phyloP scores from a whole-genome alignment of 257 asterid species.

The Scutellaria barbata region DNA sequence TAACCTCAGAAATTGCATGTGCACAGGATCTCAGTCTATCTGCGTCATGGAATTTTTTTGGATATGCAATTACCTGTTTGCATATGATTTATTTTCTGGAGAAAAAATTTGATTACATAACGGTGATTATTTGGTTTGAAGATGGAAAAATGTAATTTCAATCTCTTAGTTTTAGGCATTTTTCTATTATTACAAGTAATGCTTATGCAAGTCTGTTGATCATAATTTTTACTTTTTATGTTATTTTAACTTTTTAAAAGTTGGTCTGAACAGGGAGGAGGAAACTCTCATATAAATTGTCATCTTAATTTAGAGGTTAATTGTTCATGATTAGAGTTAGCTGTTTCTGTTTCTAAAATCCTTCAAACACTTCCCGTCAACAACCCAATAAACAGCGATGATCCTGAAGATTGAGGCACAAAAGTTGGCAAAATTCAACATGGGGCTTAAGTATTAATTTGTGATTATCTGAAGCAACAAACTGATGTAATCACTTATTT shows the following conservation, averaged over 20 bases:
- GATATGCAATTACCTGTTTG: background rate
- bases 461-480: constrained; percentile 1
- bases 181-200: constrained; percentile 9
- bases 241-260: background rate
- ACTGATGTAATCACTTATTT: constrained; percentile 19
- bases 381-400: constrained; percentile 7
- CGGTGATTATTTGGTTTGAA: background rate
- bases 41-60: background rate
- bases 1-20: constrained; percentile 1
- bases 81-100: background rate
- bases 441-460: background rate
- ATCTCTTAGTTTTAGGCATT: background rate
- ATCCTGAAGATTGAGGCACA: constrained; percentile 19
- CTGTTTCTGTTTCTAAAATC: background rate
- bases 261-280: constrained; percentile 4
- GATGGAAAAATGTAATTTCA: background rate
- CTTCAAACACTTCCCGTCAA: background rate
- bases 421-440: background rate
- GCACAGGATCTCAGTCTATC: background rate
- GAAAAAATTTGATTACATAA: constrained; percentile 5
- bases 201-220: background rate
- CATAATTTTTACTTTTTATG: background rate
- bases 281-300: background rate
- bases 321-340: background rate
- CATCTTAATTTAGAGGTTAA: background rate